Base-by-base conservation (phyloP, 305 asterid genomes). In the Caryopteris hybrid region DNA sequence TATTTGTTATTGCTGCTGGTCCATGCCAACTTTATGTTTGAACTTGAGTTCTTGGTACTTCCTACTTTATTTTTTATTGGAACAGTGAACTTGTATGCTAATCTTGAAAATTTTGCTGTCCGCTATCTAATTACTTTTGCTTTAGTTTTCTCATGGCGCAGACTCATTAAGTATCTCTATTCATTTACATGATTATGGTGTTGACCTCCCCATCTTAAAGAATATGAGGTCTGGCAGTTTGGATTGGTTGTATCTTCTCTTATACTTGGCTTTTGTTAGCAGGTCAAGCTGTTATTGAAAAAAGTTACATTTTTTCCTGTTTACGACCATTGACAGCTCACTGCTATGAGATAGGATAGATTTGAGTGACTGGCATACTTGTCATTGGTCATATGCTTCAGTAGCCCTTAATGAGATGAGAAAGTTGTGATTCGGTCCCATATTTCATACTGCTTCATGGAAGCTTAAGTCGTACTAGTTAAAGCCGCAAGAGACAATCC, bases 121-220 rank as follows among this genome's bases (percentile, higher is more conserved):
- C 53, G n/a, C 54, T 55, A 13, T 64, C 52, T 39, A 21, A 10
- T 68, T 75, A 48, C 54, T 63, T 46, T 38, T 68, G 64, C 27
- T 36, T 50, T 20, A 39, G 65, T 46, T 55, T 59, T 63, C 48
- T 47, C 46, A 0, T 29, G 34, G 6, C 6, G 4, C 34, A 3
- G 34, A 29, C 34, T 29, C 5, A 7, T 29, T 25, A 1, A 4
- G 29, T 4, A 25, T 25, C 29, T 25, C 9, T 33, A 7, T 33
- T 33, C 9, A 18, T 8, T 10, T 11, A 57, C 31, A 22, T 38
- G 42, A 11, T 59, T 57, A 46, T 22, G 38, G 13, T 21, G 10
- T 36, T 27, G 20, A 23, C 47, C 21, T 38, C 68, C 39, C 27
- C 39, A 43, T 6, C 20, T 27, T 36, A 25, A 14, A 10, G 16